A percentile compares a stretch with the other conserved stretches of the same genome.
These are phyloP conservation scores for Thelonectria rubi DNA, from an alignment of 2,329 filamentous ascomycete genomes.

Conservation along the genomic window DNA sequence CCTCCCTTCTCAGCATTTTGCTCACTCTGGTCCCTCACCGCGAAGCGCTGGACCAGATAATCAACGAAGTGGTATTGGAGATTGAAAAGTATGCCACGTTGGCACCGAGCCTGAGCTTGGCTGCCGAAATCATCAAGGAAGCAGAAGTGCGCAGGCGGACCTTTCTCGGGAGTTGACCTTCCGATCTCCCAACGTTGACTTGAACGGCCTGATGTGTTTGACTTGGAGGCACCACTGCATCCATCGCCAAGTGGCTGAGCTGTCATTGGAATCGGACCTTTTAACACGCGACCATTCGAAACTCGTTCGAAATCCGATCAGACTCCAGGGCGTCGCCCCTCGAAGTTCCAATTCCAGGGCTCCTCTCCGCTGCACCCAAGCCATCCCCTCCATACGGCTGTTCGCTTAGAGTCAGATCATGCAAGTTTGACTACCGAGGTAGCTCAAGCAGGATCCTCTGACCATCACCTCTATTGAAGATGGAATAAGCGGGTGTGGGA, in stretches of 20 bases:
- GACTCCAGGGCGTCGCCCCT: not conserved
- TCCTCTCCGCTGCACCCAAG: not conserved
- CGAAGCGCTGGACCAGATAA: conserved; percentile 76
- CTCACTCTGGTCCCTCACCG: conserved; percentile 62
- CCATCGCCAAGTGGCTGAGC: not conserved
- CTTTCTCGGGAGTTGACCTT: conserved; percentile 61
- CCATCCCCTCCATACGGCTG: not conserved
- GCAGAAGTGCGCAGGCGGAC: conserved; percentile 76
- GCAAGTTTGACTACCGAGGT: not conserved
- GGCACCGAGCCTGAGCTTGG: conserved; percentile 78
- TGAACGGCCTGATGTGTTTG: not conserved
- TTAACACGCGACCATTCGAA: not conserved
- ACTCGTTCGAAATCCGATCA: not conserved
- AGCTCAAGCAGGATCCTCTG: not conserved
- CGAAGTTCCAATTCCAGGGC: not conserved
- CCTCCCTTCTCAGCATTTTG: conserved; percentile 73
- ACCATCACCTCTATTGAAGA: not conserved
- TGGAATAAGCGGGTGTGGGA: not conserved
- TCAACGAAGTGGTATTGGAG: conserved; percentile 79
- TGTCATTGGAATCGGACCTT: not conserved
- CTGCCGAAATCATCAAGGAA: conserved; percentile 83
- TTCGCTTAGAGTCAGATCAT: not conserved
- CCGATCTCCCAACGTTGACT: not conserved
- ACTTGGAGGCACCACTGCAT: not conserved
- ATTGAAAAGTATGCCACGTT: conserved; percentile 78